These are phyloP conservation scores for Suhomyces maxii DNA, from an alignment of 1,139 yeast genomes.

Conservation along the genomic window DNA sequence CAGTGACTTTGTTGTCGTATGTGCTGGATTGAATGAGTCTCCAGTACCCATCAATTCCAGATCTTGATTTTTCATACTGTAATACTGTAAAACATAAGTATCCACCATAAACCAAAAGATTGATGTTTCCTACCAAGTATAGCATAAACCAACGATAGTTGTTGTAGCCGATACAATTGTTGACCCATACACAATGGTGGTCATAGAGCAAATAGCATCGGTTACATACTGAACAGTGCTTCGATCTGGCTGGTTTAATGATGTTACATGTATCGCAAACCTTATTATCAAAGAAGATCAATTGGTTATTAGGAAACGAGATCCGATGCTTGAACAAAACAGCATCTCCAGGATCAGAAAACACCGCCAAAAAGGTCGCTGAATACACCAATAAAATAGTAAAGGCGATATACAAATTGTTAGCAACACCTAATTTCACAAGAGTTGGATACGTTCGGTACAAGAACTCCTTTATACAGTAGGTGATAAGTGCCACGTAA, in stretches of 20 bases:
- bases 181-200: conserved; percentile 95
- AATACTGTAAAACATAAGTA: conserved; percentile 33
- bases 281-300: conserved; percentile 54
- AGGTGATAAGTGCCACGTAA: conserved; percentile 43
- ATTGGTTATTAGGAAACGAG: conserved; percentile 47
- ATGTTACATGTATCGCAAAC: conserved; percentile 58
- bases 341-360: conserved; percentile 56
- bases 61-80: conserved; percentile 15
- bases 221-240: conserved; percentile 79
- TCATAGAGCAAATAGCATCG: conserved; percentile 70
- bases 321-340: conserved; percentile 7
- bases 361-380: conserved; percentile 34
- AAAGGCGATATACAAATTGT: conserved; percentile 21
- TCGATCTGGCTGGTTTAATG: conserved; percentile 83
- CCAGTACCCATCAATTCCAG: conserved; percentile 22
- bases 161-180: conserved; percentile 81
- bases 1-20: conserved; percentile 45
- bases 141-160: conserved; percentile 72
- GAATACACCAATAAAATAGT: conserved; percentile 22
- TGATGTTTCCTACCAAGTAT: conserved; percentile 57
- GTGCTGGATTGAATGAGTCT: conserved; percentile 27
- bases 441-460: conserved; percentile 31
- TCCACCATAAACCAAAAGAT: conserved; percentile 64
- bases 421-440: conserved; percentile 17
- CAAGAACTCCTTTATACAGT: conserved; percentile 51